Conservation (phyloP, 306 rosid genomes). For the Mimosa bimucronata region DNA sequence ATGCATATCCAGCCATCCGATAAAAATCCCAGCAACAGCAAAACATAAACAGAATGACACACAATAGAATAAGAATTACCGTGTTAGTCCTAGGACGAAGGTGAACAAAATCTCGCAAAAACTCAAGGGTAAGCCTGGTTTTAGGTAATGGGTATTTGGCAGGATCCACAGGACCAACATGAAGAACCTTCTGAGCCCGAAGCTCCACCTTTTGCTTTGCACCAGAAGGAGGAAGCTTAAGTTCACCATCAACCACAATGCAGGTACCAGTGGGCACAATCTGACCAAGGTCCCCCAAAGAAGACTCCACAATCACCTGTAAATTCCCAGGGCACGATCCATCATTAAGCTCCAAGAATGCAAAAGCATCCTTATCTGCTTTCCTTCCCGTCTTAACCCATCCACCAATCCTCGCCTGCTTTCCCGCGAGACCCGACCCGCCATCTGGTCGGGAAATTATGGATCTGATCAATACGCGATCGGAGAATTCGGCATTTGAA, state of each 20-base stretch:
- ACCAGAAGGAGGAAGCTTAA: constrained; percentile 83
- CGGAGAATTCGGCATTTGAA: constrained; percentile 68
- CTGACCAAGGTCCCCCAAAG: constrained; percentile 70
- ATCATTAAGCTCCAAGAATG: constrained; percentile 87
- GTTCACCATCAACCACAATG: constrained; percentile 70
- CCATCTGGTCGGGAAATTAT: constrained; percentile 72
- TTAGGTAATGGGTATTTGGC: constrained; percentile 88
- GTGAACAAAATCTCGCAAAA: constrained; percentile 79
- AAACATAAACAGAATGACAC: neutral
- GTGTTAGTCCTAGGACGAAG: constrained; percentile 92
- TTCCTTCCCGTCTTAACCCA: constrained; percentile 98
- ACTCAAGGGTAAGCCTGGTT: constrained; percentile 74
- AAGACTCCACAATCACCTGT: constrained; percentile 84
- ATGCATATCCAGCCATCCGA: neutral
- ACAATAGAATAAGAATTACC: constrained; percentile 36
- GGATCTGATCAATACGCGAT: constrained; percentile 71
- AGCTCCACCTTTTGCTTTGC: constrained; percentile 87
- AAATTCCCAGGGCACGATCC: constrained; percentile 82
- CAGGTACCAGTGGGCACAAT: constrained; percentile 87
- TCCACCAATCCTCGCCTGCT: constrained; percentile 68
- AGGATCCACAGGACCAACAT: constrained; percentile 87
- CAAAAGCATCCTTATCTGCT: constrained; percentile 93
- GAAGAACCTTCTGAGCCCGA: constrained; percentile 70
- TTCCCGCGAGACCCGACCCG: constrained; percentile 74
- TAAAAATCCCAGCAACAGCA: neutral